Conservation (phyloP, 345 rosid genomes). For the Lepidium aucheri region DNA sequence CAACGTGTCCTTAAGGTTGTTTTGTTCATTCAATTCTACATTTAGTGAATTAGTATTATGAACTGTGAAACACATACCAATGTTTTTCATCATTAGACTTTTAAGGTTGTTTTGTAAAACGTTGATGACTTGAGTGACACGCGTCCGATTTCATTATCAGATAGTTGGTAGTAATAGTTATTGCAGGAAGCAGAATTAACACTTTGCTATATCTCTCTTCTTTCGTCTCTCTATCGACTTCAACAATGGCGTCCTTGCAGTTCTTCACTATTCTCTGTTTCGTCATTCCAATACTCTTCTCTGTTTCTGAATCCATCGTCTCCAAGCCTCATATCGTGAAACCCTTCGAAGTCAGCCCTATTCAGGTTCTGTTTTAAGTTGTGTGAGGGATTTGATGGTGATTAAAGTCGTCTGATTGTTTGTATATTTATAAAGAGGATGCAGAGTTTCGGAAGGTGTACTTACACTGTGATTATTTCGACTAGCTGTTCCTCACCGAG, state of each 20-base stretch:
- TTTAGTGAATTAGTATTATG: neutral
- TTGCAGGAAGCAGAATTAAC: neutral
- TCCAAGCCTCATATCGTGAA: conserved; percentile 38
- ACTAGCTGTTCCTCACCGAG: conserved; percentile 79
- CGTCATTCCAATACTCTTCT: conserved; percentile 6
- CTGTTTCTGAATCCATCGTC: conserved; percentile 22
- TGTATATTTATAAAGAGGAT: neutral
- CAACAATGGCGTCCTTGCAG: too few species aligned
- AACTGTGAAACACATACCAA: neutral
- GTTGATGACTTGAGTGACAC: neutral
- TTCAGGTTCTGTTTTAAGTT: conserved; percentile 35
- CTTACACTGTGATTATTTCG: conserved; percentile 50
- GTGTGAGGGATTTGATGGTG: too few species aligned
- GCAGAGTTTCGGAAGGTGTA: conserved; percentile 51
- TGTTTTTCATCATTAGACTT: neutral
- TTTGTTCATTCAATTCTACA: neutral
- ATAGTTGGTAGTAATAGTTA: neutral
- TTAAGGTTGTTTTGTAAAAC: neutral
- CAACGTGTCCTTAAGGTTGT: conserved; percentile 11
- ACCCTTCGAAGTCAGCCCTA: conserved; percentile 46
- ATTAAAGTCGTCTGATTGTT: neutral
- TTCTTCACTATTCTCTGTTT: neutral
- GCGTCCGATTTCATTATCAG: neutral
- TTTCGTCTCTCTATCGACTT: neutral
- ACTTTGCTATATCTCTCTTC: neutral